Base-by-base conservation (phyloP, 139 green algal genomes). In the Coelastrella sp. region DNA sequence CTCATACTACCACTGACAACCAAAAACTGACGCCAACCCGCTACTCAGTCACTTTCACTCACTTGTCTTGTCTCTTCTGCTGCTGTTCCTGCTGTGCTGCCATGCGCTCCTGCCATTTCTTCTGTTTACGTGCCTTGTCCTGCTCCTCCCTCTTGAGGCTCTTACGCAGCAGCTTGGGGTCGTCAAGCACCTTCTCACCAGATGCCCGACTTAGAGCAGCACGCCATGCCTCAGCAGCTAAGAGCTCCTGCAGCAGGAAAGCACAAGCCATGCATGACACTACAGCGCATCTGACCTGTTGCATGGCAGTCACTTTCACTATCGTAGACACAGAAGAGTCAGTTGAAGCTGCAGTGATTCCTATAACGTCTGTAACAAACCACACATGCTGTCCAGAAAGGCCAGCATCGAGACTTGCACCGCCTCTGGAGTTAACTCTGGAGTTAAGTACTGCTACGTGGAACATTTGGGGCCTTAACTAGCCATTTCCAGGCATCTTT, bases 141-240 rank as follows among this genome's bases (percentile, higher is more conserved):
- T 98, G 97, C 19, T 59, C 65, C 75, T 98, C 96, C 84, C 95
- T 94, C 85, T 97, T 98, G 4, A 98, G 68, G 86, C 88, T 94
- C 59, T 89, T 92, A 17, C 92, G 92, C 83, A 99, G 94, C 91
- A 97, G 94, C 89, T 97, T 97, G 87, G 97, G 97, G 90, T 99
- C 95, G 85, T 99, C 97, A n/a, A 98, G 92, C 65, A 99, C 95
- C 84, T 96, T 97, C 73, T 98, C 95, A 2, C 96, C 96, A 57
- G 85, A 61, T 14, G 97, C 97, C 0, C 96, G 90, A 22, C 87
- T 77, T 79, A 98, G 57, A 2, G 96, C 96, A 5, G 94, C 90
- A 22, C 92, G 93, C 96, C 95, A 98, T 5, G 93, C 95, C 82
- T 96, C 94, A 64, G 92, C 47, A 57, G 88, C 78, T 57, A 93